Evolutionary conservation across 768 basidiomycete species (phyloP).

Genomic region (Pisolithus tinctorius): DNA sequence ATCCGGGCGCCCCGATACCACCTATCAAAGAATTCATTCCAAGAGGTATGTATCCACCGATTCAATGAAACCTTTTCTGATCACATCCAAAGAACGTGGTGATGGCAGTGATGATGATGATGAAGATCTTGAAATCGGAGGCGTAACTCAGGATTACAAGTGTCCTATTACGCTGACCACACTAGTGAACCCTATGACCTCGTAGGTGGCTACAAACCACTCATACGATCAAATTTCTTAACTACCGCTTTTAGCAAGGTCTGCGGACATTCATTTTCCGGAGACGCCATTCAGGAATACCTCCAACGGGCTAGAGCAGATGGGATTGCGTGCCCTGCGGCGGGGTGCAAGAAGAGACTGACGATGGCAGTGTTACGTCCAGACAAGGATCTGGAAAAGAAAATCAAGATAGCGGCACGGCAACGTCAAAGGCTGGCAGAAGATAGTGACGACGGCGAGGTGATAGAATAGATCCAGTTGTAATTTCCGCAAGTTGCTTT

Average conservation of each 20-base stretch:
- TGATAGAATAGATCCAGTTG: constrained; percentile 42
- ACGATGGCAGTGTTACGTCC: constrained; percentile 41
- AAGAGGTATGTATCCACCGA: constrained; percentile 39
- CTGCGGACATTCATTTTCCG: constrained; percentile 83
- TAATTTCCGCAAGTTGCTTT: not conserved
- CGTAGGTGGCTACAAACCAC: constrained; percentile 44
- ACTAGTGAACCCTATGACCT: constrained; percentile 71
- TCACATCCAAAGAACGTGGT: constrained; percentile 51
- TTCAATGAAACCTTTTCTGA: not conserved
- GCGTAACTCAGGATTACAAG: constrained; percentile 73
- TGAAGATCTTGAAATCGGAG: constrained; percentile 86
- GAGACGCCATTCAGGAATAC: constrained; percentile 58
- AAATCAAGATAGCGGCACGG: constrained; percentile 52
- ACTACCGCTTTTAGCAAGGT: constrained; percentile 35
- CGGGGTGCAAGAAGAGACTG: constrained; percentile 64
- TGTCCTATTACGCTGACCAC: constrained; percentile 73
- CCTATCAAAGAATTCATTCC: constrained; percentile 69
- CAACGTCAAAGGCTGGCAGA: constrained; percentile 38
- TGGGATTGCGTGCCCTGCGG: constrained; percentile 54
- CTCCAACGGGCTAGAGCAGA: constrained; percentile 33
- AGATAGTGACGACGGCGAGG: constrained; percentile 41
- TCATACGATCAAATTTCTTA: not conserved
- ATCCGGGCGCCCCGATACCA: constrained; percentile 65
- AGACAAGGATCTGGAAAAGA: constrained; percentile 56
- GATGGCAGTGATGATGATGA: constrained; percentile 80